Percentiles rank a stretch among this genome's conserved stretches.
Evolutionary conservation across 2,329 filamentous ascomycete genomes (phyloP).

Genomic region (Pseudopithomyces chartarum): DNA sequence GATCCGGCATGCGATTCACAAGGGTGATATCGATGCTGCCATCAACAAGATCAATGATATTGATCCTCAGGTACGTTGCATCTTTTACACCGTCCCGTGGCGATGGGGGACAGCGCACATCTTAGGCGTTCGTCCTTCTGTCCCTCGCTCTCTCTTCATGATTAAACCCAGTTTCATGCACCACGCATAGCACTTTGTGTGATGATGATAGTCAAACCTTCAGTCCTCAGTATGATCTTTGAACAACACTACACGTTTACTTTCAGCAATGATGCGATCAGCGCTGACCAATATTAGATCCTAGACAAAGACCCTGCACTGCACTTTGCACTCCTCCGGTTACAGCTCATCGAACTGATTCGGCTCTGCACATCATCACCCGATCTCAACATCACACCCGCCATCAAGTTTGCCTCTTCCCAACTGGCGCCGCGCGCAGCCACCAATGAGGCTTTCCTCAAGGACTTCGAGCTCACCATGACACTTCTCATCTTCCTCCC

Average conservation of each 20-base stretch:
- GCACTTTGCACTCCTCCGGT: conserved; percentile 85
- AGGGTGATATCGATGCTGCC: conserved; percentile 81
- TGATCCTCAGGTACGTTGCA: conserved; percentile 78
- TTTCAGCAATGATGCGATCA: conserved; percentile 12
- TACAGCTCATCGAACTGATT: conserved; percentile 95
- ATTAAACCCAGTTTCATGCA: conserved; percentile 99
- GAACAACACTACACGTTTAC: conserved; percentile 17
- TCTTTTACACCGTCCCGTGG: conserved; percentile 8
- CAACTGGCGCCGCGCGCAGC: conserved; percentile 88
- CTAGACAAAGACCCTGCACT: conserved; percentile 81
- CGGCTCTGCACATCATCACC: conserved; percentile 70
- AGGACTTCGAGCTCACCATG: conserved; percentile 91
- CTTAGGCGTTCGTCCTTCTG: too few species aligned
- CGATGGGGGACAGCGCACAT: too few species aligned
- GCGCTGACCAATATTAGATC: conserved; percentile 59
- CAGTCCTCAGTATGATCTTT: conserved; percentile 81
- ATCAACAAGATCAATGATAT: conserved; percentile 88
- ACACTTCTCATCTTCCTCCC: conserved; percentile 84
- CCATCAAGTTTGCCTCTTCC: conserved; percentile 83
- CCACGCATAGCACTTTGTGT: conserved; percentile 92
- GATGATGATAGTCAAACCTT: conserved; percentile 88
- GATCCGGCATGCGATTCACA: conserved; percentile 84
- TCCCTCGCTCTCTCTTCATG: conserved; percentile 63
- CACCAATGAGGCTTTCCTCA: conserved; percentile 78
- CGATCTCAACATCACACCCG: conserved; percentile 75